These are phyloP conservation scores for Ophiostoma ulmi DNA, from an alignment of 2,329 filamentous ascomycete species.

Conservation along the genomic window DNA sequence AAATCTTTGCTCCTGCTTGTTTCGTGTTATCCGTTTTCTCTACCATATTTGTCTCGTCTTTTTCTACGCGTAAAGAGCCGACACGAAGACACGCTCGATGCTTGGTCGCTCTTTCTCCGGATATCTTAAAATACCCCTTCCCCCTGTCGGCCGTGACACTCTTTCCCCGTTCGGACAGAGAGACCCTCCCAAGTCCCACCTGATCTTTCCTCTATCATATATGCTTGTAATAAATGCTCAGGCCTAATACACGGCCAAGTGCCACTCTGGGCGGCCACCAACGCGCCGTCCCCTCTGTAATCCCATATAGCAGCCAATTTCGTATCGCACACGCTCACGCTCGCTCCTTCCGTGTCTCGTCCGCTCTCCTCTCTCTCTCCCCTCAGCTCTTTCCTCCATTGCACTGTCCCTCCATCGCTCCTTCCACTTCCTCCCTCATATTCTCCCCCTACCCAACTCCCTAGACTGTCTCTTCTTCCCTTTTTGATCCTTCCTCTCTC, in stretches of 20 bases:
- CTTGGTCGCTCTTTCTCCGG: background rate
- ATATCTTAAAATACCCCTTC: background rate
- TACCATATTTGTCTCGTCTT: background rate
- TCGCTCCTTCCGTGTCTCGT: constrained; percentile 10
- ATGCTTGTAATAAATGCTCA: background rate
- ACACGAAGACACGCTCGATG: constrained; percentile 5
- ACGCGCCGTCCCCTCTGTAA: constrained; percentile 7
- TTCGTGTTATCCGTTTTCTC: background rate
- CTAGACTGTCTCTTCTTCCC: background rate
- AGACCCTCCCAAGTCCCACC: background rate
- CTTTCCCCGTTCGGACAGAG: constrained; percentile 2
- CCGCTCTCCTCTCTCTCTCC: background rate
- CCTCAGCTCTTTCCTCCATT: background rate
- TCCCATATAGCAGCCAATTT: background rate
- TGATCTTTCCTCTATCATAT: background rate
- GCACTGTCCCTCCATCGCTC: constrained; percentile 7
- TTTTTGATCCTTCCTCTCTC: constrained; percentile 17
- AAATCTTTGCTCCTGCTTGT: background rate
- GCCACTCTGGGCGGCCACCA: constrained; percentile 11
- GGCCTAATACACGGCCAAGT: constrained; percentile 21
- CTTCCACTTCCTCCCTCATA: background rate
- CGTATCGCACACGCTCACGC: background rate
- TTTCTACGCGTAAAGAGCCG: background rate
- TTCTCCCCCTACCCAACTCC: constrained; percentile 7
- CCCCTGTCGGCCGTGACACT: background rate